Conservation (phyloP, 31 red algal species). For the Asparagopsis taxiformis region DNA sequence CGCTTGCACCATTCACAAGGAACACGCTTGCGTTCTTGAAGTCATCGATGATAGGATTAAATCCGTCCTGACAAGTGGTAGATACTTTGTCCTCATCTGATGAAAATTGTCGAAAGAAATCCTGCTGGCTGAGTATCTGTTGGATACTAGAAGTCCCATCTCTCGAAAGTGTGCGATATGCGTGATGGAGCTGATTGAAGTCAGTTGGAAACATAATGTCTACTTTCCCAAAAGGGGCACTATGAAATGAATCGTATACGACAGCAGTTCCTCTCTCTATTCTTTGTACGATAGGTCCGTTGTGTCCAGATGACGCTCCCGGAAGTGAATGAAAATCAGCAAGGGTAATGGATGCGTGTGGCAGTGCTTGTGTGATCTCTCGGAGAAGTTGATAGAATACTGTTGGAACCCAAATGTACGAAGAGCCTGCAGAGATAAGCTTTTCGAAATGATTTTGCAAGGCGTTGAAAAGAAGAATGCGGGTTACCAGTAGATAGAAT, state of each 20-base stretch:
- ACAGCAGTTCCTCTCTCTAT: slow-evolving; percentile 41
- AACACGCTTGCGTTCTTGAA: slow-evolving; percentile 69
- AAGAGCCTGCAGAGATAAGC: slow-evolving; percentile 14
- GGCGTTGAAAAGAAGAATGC: not conserved
- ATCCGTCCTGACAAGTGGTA: slow-evolving; percentile 62
- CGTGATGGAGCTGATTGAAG: slow-evolving; percentile 29
- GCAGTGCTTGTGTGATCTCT: slow-evolving; percentile 12
- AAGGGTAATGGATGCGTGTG: slow-evolving; percentile 30
- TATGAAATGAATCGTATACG: slow-evolving; percentile 44
- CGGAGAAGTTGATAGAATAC: slow-evolving; percentile 25
- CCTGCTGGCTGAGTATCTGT: slow-evolving; percentile 31
- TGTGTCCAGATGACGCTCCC: slow-evolving; percentile 30
- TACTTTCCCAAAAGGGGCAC: slow-evolving; percentile 54
- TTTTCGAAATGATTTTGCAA: slow-evolving; percentile 31
- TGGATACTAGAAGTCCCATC: not conserved
- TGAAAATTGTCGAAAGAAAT: slow-evolving; percentile 49
- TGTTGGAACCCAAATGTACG: slow-evolving; percentile 55
- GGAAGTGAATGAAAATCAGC: slow-evolving; percentile 49
- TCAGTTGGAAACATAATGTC: slow-evolving; percentile 86
- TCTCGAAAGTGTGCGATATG: slow-evolving; percentile 3
- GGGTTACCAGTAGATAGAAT: not conserved
- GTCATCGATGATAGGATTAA: slow-evolving; percentile 67
- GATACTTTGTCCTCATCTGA: not conserved
- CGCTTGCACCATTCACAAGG: too few species aligned
- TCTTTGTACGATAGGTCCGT: slow-evolving; percentile 57